Base-by-base conservation (phyloP, 2,329 filamentous ascomycete genomes). In the Aspergillus sp. region DNA sequence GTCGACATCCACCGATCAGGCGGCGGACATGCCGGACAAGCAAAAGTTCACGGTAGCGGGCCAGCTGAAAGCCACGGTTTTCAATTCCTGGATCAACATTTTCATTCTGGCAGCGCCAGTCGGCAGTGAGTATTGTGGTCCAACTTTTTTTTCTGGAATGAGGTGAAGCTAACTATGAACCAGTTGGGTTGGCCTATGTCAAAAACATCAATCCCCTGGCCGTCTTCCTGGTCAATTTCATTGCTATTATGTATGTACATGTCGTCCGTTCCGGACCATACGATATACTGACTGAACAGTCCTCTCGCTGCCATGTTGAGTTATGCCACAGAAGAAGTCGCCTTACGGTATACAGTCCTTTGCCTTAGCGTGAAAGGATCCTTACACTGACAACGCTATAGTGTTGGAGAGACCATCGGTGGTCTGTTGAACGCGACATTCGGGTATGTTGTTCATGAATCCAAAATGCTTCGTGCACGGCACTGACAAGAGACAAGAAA, bases 361-460 rank as follows among this genome's bases (percentile, higher is more conserved):
- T 7, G 9, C 29, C 2, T 29, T 48, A 28, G 48, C 36, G 36
- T 39, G 38, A 19, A 19, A 2, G 19, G 2, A 19, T 19, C 19
- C 19, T 19, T 19, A 19, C 19, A 19, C 19, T 19, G 19, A 19
- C 19, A 19, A 19, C 19, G 19, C 19, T 46, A 41, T 41, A 69
- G 68, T 9, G 85, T 83, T 0, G 89, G 90, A 43, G 89, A 96
- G 65, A 90, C 87, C 0, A 71, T 95, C 2, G 91, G 91, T 51
- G 91, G 90, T 47, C 73, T 97, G 33, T 75, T 96, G 47, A 96
- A 96, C 60, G 90, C 90, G 5, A 86, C 85, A 2, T 96, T 96
- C 64, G 91, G 89, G 56, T 58, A 59, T 29, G 59, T 46, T 9
- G 27, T 41, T 7, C 28, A 19, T 19, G 19, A 19, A 19, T 19